Base-by-base conservation (phyloP, 495 filamentous ascomycete species). In the Hypoxylon intermedium region DNA sequence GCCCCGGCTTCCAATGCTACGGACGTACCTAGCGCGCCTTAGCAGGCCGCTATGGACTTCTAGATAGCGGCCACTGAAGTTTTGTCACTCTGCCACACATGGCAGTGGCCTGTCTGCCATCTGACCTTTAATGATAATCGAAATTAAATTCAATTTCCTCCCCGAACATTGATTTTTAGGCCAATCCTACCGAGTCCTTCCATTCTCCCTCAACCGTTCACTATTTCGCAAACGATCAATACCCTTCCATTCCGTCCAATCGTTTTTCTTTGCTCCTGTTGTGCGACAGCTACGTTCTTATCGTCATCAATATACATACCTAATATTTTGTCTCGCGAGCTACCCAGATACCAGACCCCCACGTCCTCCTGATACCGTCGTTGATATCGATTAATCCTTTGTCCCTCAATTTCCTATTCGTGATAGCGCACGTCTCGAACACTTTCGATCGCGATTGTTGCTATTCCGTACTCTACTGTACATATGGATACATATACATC, bases 51-150 rank as follows among this genome's bases (percentile, higher is more conserved):
- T n/a, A n/a, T n/a, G n/a, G n/a, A n/a, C n/a, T n/a, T n/a, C n/a
- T n/a, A n/a, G n/a, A n/a, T n/a, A n/a, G n/a, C n/a, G n/a, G n/a
- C n/a, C n/a, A n/a, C n/a, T n/a, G n/a, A n/a, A n/a, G n/a, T n/a
- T n/a, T n/a, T n/a, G n/a, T n/a, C n/a, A n/a, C n/a, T n/a, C n/a
- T n/a, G n/a, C n/a, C n/a, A n/a, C n/a, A n/a, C n/a, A n/a, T n/a
- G n/a, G n/a, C n/a, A 9, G 7, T 28, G 41, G 34, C 18, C 59
- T 62, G 59, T 37, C 21, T 5, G 33, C 37, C 59, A 46, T 42
- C 59, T 62, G 59, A 41, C 47, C 37, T 26, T 4, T 36, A 53
- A 55, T 50, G 49, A 54, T 28, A 53, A 64, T 58, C 54, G 30
- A 64, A 64, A 64, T 58, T 54, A 58, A 53, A 43, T 18, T 31